These are phyloP conservation scores for Westerdykella sp. DNA, from an alignment of 2,329 filamentous ascomycete genomes.

Conservation along the genomic window DNA sequence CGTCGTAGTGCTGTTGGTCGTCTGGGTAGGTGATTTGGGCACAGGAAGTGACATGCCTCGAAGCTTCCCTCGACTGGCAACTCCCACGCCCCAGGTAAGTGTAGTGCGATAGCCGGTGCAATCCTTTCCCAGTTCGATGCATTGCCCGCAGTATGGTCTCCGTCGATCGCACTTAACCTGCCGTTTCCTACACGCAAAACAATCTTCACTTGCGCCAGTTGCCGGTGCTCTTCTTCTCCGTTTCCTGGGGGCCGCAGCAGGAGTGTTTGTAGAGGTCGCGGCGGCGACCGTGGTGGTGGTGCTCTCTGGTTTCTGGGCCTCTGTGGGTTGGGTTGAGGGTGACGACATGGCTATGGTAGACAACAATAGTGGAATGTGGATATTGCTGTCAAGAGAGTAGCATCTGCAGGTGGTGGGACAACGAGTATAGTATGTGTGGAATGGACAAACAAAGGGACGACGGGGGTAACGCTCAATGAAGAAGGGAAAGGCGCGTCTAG, in stretches of 20 bases:
- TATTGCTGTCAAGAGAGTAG: conserved; percentile 22
- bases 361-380: conserved; percentile 10
- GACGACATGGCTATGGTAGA: conserved; percentile 31
- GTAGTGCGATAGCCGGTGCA: conserved; percentile 96
- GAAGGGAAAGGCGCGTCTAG: conserved; percentile 32
- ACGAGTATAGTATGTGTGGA: conserved; percentile 28
- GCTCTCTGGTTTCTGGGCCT: conserved; percentile 29
- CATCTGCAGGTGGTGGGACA: conserved; percentile 28
- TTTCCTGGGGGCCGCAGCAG: conserved; percentile 46
- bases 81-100: conserved; percentile 92
- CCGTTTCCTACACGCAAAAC: conserved; percentile 84
- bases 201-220: conserved; percentile 87
- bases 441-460: conserved; percentile 31
- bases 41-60: conserved; percentile 74
- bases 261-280: conserved; percentile 11
- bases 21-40: conserved; percentile 39
- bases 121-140: conserved; percentile 82
- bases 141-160: conserved; percentile 91
- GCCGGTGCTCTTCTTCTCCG: conserved; percentile 81
- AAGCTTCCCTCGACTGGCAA: conserved; percentile 91
- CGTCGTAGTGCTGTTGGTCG: conserved; percentile 14
- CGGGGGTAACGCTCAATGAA: conserved; percentile 33
- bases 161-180: conserved; percentile 82
- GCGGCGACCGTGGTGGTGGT: conserved; percentile 8
- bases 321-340: conserved; percentile 26